phyloP scores from a whole-genome alignment of 2,329 filamentous ascomycete genomes.

The Thermomyces lanuginosus region DNA sequence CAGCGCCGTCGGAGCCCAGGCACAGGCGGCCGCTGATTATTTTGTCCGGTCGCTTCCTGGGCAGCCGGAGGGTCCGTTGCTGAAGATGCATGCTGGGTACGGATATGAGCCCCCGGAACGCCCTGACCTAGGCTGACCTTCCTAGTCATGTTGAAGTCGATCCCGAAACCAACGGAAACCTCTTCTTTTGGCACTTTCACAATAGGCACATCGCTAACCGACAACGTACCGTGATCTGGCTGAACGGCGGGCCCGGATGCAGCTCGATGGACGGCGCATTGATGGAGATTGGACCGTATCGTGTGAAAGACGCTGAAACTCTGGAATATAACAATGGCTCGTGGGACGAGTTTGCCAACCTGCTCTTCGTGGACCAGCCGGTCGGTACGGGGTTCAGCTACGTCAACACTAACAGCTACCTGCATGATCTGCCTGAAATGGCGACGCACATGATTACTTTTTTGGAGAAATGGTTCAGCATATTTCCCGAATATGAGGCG shows the following conservation, averaged over 20 bases:
- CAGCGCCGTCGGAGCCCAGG: constrained; percentile 11
- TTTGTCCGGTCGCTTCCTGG: constrained; percentile 77
- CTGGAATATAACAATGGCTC: constrained; percentile 79
- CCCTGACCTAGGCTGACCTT: neutral
- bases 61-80: constrained; percentile 55
- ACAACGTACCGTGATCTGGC: constrained; percentile 84
- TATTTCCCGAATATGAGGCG: constrained; percentile 81
- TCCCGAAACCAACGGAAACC: constrained; percentile 68
- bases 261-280: constrained; percentile 92
- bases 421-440: constrained; percentile 79
- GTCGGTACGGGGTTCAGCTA: constrained; percentile 96
- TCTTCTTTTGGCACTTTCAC: constrained; percentile 98
- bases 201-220: constrained; percentile 88
- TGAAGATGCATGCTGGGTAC: constrained; percentile 98
- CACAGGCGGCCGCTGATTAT: constrained; percentile 63
- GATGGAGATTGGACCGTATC: constrained; percentile 92
- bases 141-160: constrained; percentile 78
- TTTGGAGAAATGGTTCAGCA: constrained; percentile 72
- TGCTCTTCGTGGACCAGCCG: constrained; percentile 93
- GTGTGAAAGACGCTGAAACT: constrained; percentile 56
- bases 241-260: constrained; percentile 93
- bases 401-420: constrained; percentile 72
- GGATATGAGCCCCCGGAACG: constrained; percentile 17
- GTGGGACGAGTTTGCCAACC: constrained; percentile 95
- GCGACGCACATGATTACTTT: constrained; percentile 74